Conservation (phyloP, 257 asterid genomes). For the Hygrophila difformis region DNA sequence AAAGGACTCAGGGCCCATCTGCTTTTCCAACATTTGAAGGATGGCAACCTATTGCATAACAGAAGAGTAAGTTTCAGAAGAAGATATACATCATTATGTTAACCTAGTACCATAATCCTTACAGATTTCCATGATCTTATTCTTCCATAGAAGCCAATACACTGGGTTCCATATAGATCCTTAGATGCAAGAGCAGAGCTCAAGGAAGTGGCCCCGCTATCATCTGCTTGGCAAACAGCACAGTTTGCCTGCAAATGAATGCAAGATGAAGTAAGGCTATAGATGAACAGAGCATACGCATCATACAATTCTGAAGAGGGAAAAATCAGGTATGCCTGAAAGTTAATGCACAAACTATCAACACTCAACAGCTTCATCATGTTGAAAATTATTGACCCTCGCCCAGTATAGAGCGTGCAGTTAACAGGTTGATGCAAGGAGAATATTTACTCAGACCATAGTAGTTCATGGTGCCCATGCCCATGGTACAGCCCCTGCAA, state of each 20-base stretch:
- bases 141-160: conserved; percentile 91
- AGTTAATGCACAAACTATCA: no score
- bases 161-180: conserved; percentile 88
- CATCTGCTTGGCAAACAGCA: conserved; percentile 95
- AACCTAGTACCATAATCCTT: conserved; percentile 27
- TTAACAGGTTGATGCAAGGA: no score
- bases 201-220: conserved; percentile 87
- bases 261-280: conserved; percentile 11
- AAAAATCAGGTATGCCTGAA: no score
- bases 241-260: conserved; percentile 62
- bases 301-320: no score
- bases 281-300: no score
- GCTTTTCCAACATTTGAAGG: conserved; percentile 97
- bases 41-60: conserved; percentile 63
- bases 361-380: no score
- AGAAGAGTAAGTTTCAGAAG: conserved; percentile 10
- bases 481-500: no score
- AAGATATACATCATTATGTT: conserved; percentile 3
- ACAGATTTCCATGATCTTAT: conserved; percentile 99
- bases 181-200: conserved; percentile 72
- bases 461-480: no score
- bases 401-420: no score
- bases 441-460: no score
- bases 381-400: no score
- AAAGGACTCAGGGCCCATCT: conserved; percentile 99